Base-by-base conservation (phyloP, 148 eudicot species). In the Rhododendron griersonianum region DNA sequence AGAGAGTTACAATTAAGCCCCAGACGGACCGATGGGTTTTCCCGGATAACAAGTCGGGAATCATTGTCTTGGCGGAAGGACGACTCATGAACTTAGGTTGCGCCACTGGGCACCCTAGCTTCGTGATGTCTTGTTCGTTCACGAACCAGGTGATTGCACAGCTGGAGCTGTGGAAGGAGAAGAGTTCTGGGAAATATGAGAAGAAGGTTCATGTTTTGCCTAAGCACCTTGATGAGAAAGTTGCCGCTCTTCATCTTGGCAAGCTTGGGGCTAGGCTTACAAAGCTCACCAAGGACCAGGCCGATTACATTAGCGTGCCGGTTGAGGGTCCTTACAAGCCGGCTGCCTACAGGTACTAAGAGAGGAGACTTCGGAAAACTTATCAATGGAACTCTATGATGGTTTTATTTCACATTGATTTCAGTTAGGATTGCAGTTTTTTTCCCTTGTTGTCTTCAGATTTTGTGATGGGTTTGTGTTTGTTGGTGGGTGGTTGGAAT, bases 31-130 rank as follows among this genome's bases (percentile, higher is more conserved):
- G 99, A 33, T 96, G 95, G 91, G 94, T 94, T 25, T 96, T 96
- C 92, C 98, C 98, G 0, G 98, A 96, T 39, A 96, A 96, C 76
- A 94, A 94, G 18, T 37, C 82, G 0, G 99, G 98, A 9, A 85
- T 96, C 88, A 96, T 96, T 9, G 48, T 96, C 73, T 89, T 96
- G 92, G 99, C 98, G 0, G 99, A 96, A 95, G 99, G 98, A 28
- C 92, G 98, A 76, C 94, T 96, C 87, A 96, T 96, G 98, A 96
- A 96, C 96, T 92, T 95, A 94, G 99, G 99, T 2, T 96, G 98
- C 61, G 99, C 99, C 86, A 95, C 98, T 0, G 98, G 99, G 33
- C 99, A 96, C 93, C 99, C 99, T 44, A 96, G 99, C 86, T 96
- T 96, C 41, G 98, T 96, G 77, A 96, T 96, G 99, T 96, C 99